Evolutionary conservation across 2,329 filamentous ascomycete genomes (phyloP).

Genomic region (Grosmannia serpens): DNA sequence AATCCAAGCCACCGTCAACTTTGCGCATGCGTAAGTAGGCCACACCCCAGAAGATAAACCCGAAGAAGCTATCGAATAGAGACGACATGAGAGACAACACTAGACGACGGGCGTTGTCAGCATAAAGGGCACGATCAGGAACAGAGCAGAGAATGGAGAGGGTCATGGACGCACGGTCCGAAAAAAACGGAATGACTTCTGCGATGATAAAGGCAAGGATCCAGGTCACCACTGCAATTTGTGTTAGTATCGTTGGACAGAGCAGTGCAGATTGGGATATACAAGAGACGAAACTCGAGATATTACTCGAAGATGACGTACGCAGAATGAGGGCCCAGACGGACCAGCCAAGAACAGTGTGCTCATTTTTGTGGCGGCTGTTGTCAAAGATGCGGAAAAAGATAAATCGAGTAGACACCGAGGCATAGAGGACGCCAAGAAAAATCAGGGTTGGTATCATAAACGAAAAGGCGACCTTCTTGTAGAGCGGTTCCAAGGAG

Average conservation of each 20-base stretch:
- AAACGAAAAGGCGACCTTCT: conserved; percentile 85
- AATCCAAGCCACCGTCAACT: conserved; percentile 45
- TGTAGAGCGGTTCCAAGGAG: conserved; percentile 65
- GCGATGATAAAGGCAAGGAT: conserved; percentile 85
- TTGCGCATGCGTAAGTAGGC: conserved; percentile 67
- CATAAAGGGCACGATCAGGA: not conserved
- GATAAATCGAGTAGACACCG: conserved; percentile 78
- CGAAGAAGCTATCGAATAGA: conserved; percentile 85
- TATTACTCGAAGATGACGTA: conserved; percentile 21
- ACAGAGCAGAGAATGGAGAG: conserved; percentile 13
- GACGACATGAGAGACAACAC: conserved; percentile 69
- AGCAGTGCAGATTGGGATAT: too few relatives aligned
- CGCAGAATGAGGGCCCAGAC: conserved; percentile 64
- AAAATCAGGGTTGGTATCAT: conserved; percentile 95
- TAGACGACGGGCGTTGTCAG: conserved; percentile 13
- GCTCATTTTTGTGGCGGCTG: conserved; percentile 66
- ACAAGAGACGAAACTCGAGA: not conserved
- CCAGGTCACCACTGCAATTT: conserved; percentile 53
- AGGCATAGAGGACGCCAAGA: conserved; percentile 80
- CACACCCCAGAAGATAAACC: conserved; percentile 90
- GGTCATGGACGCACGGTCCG: conserved; percentile 41
- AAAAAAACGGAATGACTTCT: conserved; percentile 89
- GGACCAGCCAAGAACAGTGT: conserved; percentile 73
- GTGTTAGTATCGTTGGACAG: not conserved
- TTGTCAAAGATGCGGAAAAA: conserved; percentile 82